phyloP scores from a whole-genome alignment of 305 asterid species.

The Fraxinus angustifolia region DNA sequence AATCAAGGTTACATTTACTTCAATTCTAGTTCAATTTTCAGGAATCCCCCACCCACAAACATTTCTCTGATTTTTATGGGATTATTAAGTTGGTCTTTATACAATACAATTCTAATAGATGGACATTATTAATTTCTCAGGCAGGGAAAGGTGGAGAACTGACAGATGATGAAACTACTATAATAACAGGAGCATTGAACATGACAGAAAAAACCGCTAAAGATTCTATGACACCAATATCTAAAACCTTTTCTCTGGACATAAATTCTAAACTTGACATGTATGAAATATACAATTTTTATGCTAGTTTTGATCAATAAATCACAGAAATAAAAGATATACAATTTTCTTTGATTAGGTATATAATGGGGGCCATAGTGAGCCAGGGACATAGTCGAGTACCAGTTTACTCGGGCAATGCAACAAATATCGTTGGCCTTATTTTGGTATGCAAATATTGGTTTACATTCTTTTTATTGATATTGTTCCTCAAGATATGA shows the following conservation, averaged over 20 bases:
- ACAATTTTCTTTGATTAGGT: conserved; percentile 12
- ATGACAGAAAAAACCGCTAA: conserved; percentile 31
- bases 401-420: conserved; percentile 34
- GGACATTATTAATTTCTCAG: conserved; percentile 9
- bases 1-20: conserved; percentile 20
- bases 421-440: conserved; percentile 40
- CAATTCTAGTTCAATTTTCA: background rate
- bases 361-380: conserved; percentile 32
- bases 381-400: conserved; percentile 43
- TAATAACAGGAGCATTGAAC: conserved; percentile 36
- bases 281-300: conserved; percentile 15
- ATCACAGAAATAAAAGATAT: background rate
- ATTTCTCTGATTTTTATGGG: background rate
- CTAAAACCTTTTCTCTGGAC: conserved; percentile 30
- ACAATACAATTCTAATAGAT: background rate
- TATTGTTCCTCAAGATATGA: background rate
- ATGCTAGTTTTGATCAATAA: background rate
- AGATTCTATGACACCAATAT: conserved; percentile 41
- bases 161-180: conserved; percentile 34
- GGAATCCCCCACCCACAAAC: background rate
- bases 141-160: conserved; percentile 41
- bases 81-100: background rate
- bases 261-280: conserved; percentile 35
- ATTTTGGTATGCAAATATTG: conserved; percentile 28
- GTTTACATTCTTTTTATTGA: background rate